Base-by-base conservation (phyloP, 2,329 filamentous ascomycete species). In the Pseudohalonectria lignicola region DNA sequence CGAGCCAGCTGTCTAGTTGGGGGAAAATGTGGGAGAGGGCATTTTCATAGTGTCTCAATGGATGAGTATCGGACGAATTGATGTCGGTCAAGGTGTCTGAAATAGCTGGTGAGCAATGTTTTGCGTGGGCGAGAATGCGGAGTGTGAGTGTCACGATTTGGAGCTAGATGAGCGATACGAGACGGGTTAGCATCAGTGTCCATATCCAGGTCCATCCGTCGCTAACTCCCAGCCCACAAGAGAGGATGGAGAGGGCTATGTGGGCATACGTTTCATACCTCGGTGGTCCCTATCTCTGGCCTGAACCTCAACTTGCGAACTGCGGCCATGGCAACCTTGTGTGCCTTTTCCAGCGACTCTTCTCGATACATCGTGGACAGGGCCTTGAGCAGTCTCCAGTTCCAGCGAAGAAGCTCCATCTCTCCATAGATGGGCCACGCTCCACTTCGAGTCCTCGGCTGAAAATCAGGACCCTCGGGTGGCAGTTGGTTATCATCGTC, bases 341-440 rank as follows among this genome's bases (percentile, higher is more conserved):
- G 2, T 4, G 8, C 31, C 8, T 20, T 4, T n/a, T 3, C 26
- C 13, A 23, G 16, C 6, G 12, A 30, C 4, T 17, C 21, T 0
- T 31, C 37, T 15, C 19, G 15, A 16, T 34, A 16, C 6, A 34
- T 34, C 13, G 13, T 15, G 3, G 26, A 28, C 13, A 39, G 17
- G 3, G 23, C 21, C 25, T 21, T 39, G 25, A 34, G 23, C 4
- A 39, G 31, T 13, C 10, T 29, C 37, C 37, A 39, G n/a, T 34
- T 34, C 31, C 31, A 39, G 12, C 2, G 2, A 7, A 39, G 31
- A 6, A 39, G n/a, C 1, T 23, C 18, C 8, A 9, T 13, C 23
- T 23, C 1, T 13, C 10, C 29, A 4, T n/a, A 17, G 18, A n/a
- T 10, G 18, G 15, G n/a, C 4, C n/a, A n/a, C n/a, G n/a, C n/a